These are phyloP conservation scores for Picea abies DNA, from an alignment of 83 land plant species.

Conservation along the genomic window DNA sequence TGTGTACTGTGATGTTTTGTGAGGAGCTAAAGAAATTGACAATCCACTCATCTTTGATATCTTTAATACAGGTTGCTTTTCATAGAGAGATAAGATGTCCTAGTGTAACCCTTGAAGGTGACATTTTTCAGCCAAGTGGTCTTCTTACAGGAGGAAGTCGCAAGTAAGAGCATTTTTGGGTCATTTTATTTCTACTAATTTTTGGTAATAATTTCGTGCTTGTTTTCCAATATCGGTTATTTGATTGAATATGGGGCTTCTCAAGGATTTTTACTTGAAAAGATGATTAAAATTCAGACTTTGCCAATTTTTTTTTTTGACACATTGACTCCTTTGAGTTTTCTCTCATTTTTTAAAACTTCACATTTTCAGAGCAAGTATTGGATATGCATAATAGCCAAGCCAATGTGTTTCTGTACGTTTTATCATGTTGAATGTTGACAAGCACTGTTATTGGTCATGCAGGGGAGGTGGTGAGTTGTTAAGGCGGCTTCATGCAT, in stretches of 20 bases:
- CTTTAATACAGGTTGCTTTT: slow-evolving; percentile 81
- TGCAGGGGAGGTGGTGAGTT: slow-evolving; percentile 96
- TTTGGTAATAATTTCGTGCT: background rate
- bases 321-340: too few relatives aligned
- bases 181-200: background rate
- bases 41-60: background rate
- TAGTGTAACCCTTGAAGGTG: slow-evolving; percentile 98
- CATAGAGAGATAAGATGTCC: slow-evolving; percentile 66
- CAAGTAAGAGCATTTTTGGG: slow-evolving; percentile 47
- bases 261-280: background rate
- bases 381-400: background rate
- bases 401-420: background rate
- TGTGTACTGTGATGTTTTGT: too few relatives aligned
- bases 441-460: background rate
- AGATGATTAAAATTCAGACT: slow-evolving; percentile 7
- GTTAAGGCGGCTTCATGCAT: slow-evolving; percentile 74
- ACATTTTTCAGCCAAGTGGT: slow-evolving; percentile 97
- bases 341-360: background rate
- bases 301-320: background rate
- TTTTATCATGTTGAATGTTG: background rate
- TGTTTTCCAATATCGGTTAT: background rate
- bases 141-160: slow-evolving; percentile 98
- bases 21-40: too few relatives aligned
- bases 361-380: background rate
- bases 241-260: background rate